A percentile compares a stretch with the other conserved stretches of the same genome.
phyloP scores from a whole-genome alignment of 2,329 filamentous ascomycete genomes.

The Penicillium sp. region DNA sequence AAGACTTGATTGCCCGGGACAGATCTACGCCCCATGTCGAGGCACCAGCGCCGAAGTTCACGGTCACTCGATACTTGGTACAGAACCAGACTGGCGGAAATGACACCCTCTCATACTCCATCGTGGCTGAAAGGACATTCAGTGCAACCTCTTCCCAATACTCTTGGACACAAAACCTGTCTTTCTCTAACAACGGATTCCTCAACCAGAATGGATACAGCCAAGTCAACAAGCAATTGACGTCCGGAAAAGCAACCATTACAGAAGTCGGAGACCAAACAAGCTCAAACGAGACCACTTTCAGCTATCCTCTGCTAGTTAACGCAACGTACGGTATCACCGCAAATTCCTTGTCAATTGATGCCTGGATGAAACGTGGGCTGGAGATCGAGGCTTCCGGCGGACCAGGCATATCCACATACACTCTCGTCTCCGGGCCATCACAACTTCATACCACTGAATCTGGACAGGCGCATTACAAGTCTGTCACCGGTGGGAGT shows the following conservation, averaged over 20 bases:
- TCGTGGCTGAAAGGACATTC: slow-evolving; percentile 54
- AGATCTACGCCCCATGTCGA: slow-evolving; percentile 26
- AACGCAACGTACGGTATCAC: slow-evolving; percentile 49
- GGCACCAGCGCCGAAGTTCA: slow-evolving; percentile 46
- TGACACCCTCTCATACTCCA: slow-evolving; percentile 56
- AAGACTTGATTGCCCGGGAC: slow-evolving; percentile 1
- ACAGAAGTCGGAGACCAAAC: slow-evolving; percentile 29
- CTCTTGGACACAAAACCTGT: slow-evolving; percentile 57
- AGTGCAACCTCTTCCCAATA: slow-evolving; percentile 48
- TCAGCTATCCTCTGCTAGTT: slow-evolving; percentile 59
- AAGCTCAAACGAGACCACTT: slow-evolving; percentile 41
- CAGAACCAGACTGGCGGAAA: slow-evolving; percentile 50
- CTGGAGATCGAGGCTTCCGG: slow-evolving; percentile 44
- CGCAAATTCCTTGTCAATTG: slow-evolving; percentile 48
- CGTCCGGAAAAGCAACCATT: slow-evolving; percentile 41
- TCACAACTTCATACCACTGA: slow-evolving; percentile 27
- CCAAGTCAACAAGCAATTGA: slow-evolving; percentile 52
- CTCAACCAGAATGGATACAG: slow-evolving; percentile 53
- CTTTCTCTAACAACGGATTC: slow-evolving; percentile 53
- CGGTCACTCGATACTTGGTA: slow-evolving; percentile 38
- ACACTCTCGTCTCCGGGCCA: slow-evolving; percentile 48
- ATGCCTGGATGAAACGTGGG: slow-evolving; percentile 48
- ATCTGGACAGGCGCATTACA: slow-evolving; percentile 29
- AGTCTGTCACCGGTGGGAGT: slow-evolving; percentile 13
- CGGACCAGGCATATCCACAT: slow-evolving; percentile 52